Evolutionary conservation across 495 filamentous ascomycete species (phyloP).

Genomic region (Astrothelium subdiscretum): DNA sequence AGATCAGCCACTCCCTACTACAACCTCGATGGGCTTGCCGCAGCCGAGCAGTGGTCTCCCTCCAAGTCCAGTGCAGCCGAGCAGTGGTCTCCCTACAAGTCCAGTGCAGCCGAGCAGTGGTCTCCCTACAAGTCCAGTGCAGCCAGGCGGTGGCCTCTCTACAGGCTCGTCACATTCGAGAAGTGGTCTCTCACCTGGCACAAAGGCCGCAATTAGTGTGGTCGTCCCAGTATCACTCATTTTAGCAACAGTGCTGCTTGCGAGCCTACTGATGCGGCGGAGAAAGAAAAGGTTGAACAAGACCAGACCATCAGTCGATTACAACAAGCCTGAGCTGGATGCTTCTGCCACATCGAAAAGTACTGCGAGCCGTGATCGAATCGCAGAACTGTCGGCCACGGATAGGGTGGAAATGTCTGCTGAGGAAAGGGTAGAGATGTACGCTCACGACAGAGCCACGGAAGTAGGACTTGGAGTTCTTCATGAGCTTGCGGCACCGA

Average conservation of each 20-base stretch:
- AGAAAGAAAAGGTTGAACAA: not conserved
- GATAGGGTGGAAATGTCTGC: not conserved
- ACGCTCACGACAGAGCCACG: too few species aligned
- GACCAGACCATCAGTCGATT: not conserved
- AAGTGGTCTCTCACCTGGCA: not conserved
- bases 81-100: not conserved
- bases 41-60: too few species aligned
- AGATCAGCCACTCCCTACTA: too few species aligned
- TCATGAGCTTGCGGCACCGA: not conserved
- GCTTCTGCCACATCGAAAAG: not conserved
- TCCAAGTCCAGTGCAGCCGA: too few species aligned
- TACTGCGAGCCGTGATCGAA: not conserved
- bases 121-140: not conserved
- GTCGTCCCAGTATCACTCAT: not conserved
- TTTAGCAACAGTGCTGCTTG: not conserved
- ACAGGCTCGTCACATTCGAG: not conserved
- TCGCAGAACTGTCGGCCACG: not conserved
- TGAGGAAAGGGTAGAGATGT: too few species aligned
- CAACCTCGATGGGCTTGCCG: too few species aligned
- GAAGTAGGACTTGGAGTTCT: not conserved
- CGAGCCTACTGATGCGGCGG: not conserved
- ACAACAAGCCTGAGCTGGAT: not conserved
- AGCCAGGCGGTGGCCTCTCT: not conserved
- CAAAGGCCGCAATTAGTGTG: not conserved
- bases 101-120: not conserved